A percentile compares a stretch with the other conserved stretches of the same genome.
Conservation (phyloP, 164 flowering plant species). For the Stephania cephalantha region DNA sequence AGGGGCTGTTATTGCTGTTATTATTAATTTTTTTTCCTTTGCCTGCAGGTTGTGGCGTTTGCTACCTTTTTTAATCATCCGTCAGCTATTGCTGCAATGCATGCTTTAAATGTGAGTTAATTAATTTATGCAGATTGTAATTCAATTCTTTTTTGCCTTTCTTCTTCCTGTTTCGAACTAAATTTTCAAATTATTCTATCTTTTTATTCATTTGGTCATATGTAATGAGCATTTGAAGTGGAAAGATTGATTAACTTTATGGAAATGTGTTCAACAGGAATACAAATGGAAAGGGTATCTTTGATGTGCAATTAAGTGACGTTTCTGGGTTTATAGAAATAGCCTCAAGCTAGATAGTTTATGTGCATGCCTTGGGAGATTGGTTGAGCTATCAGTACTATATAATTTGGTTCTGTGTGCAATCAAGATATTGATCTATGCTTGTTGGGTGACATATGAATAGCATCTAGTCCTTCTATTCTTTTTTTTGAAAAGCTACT, state of each 20-base stretch:
- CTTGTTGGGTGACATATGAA: too few species aligned
- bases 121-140: neutral
- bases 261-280: neutral
- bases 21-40: neutral
- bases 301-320: too few species aligned
- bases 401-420: too few species aligned
- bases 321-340: too few species aligned
- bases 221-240: neutral
- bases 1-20: neutral
- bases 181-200: too few species aligned
- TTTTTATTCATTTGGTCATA: neutral
- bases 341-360: too few species aligned
- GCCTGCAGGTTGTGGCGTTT: constrained; percentile 82
- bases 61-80: constrained; percentile 77
- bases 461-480: too few species aligned
- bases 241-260: neutral
- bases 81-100: constrained; percentile 61
- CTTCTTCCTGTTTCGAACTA: neutral
- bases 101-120: constrained; percentile 60
- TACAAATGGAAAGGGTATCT: neutral
- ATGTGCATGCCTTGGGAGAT: too few species aligned
- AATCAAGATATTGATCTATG: too few species aligned
- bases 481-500: too few species aligned
- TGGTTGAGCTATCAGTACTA: too few species aligned
- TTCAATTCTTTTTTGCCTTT: neutral